Percentiles rank a stretch among this genome's conserved stretches.
Conservation (phyloP, 1,139 yeast genomes). For the Meyerozyma guilliermondii region DNA sequence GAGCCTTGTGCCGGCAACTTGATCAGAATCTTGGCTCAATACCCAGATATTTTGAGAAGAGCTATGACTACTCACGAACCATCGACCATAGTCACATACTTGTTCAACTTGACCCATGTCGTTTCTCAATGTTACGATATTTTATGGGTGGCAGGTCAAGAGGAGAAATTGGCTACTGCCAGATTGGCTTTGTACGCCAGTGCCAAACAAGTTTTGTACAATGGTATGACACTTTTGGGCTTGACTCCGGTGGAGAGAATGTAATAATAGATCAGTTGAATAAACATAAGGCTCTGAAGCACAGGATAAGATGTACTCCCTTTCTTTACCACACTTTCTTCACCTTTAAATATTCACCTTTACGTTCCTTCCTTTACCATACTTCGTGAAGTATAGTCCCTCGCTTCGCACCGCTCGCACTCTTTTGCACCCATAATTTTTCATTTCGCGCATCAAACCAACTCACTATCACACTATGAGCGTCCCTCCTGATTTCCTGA, state of each 20-base stretch:
- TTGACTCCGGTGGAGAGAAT: constrained; percentile 98
- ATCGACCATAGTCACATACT: constrained; percentile 87
- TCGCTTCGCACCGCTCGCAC: too few relatives aligned
- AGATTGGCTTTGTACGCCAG: constrained; percentile 89
- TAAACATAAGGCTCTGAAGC: too few relatives aligned
- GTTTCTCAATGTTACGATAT: constrained; percentile 95
- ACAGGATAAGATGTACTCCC: too few relatives aligned
- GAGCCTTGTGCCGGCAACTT: constrained; percentile 74
- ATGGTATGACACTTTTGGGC: constrained; percentile 89
- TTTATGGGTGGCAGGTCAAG: constrained; percentile 97
- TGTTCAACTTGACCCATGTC: constrained; percentile 87
- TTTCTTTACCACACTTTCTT: too few relatives aligned
- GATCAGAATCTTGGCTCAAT: constrained; percentile 78
- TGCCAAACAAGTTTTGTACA: constrained; percentile 84
- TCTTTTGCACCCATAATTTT: background rate
- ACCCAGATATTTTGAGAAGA: constrained; percentile 85
- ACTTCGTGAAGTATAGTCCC: too few relatives aligned
- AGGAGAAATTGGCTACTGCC: constrained; percentile 79
- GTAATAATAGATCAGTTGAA: constrained; percentile 37
- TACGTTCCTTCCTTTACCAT: too few relatives aligned
- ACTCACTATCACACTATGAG: background rate
- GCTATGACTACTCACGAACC: constrained; percentile 89
- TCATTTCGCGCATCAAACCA: background rate
- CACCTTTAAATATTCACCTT: too few relatives aligned
- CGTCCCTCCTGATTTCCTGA: background rate